Evolutionary conservation across 2,329 filamentous ascomycete genomes (phyloP), one percentile per base, ranked within the genome.

Genomic region (Trichoderma sp.): DNA sequence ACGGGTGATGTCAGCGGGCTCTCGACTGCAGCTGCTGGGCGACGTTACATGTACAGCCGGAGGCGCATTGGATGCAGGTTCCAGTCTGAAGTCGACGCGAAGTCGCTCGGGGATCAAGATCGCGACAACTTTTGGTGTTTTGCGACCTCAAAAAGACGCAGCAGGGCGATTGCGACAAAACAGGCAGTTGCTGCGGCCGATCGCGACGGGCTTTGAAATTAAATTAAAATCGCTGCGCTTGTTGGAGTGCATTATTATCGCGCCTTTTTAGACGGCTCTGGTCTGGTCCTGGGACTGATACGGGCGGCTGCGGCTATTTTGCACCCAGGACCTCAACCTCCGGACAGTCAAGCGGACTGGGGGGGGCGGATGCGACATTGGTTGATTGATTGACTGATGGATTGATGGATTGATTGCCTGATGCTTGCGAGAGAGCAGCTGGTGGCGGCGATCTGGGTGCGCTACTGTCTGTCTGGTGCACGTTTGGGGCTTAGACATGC

Each of bases 301-400:
- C 34, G 21, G 55, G 59, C 59, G 48, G 41, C 52, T 63, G 52
- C 61, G 61, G 61, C 52, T 64, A 57, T 64, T 64, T 48, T 26
- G 28, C 10, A 15, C 24, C 39, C 24, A 34, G 30, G 30, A 10
- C 30, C 30, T 34, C 30, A 34, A 7, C 30, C 30, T 34, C 30
- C 30, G 21, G 21, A 3, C 21, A 34, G 30, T 19, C 30, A 50
- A 24, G 21, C 9, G 30, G 50, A 30, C 41, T 21, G 28, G 34
- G 55, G 55, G 41, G 41, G 56, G 10, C 30, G 28, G 15, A 50
- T 19, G n/a, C 26, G 19, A 24, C 30, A 55, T 19, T 28, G 21
- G n/a, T 21, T 19, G 44, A 19, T 44, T n/a, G 26, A 51, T n/a
- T 12, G 14, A 51, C 17, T 51, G 12, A 30, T n/a, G n/a, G 24